Evolutionary conservation across 208 protist genomes (phyloP).

Genomic region (Leishmania tropica): DNA sequence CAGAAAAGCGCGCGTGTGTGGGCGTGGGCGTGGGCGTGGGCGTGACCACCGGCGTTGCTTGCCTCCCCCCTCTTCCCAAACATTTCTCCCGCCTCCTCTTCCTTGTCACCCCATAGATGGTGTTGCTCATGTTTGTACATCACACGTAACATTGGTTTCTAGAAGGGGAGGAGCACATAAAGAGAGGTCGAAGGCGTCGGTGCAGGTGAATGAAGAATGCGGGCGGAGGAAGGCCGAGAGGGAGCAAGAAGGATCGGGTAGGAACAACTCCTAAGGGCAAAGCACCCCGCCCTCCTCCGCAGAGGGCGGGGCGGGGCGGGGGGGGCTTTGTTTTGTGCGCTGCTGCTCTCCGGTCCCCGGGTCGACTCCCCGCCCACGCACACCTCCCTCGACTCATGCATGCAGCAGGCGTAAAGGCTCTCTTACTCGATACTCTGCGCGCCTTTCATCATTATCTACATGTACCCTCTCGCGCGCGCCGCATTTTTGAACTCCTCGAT

Average conservation of each 20-base stretch:
- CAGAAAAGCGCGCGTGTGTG: background rate
- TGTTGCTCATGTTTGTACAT: background rate
- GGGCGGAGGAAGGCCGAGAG: background rate
- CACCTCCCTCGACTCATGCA: background rate
- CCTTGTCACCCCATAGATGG: background rate
- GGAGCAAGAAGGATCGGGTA: background rate
- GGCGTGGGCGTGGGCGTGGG: too few relatives aligned
- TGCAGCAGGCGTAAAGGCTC: background rate
- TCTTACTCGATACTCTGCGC: background rate
- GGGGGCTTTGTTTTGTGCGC: background rate
- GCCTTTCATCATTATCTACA: conserved; percentile 33
- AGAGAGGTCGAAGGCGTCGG: background rate
- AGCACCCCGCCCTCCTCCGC: background rate
- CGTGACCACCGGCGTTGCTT: background rate
- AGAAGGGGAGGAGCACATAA: background rate
- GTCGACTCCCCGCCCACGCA: background rate
- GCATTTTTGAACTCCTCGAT: conserved; percentile 91
- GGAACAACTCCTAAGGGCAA: background rate
- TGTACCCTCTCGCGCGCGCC: conserved; percentile 64
- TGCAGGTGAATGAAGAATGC: background rate
- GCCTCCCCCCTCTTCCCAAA: background rate
- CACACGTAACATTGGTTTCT: background rate
- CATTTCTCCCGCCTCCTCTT: background rate
- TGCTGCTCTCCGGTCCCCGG: background rate
- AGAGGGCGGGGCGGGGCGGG: too few relatives aligned